A percentile compares a stretch with the other conserved stretches of the same genome.
Conservation (phyloP, 169 alveolate genomes). For the Miamiensis avidus region DNA sequence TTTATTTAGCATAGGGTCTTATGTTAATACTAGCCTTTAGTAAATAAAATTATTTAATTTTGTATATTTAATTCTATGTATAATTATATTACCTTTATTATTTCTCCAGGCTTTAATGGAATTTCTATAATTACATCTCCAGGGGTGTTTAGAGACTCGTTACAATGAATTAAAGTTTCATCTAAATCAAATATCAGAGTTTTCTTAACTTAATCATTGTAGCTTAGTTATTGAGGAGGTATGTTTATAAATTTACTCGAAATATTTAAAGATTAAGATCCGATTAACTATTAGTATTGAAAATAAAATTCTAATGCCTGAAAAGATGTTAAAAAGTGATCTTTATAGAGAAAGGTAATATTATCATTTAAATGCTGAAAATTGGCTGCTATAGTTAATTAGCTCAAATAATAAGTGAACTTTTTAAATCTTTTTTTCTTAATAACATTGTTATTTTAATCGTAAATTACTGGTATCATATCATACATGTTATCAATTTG, state of each 20-base stretch:
- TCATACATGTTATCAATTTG: not conserved
- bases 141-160: conserved; percentile 43
- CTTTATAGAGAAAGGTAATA: not conserved
- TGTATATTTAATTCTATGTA: no score
- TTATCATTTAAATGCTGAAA: not conserved
- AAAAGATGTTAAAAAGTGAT: not conserved
- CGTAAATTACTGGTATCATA: not conserved
- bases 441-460: not conserved
- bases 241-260: not conserved
- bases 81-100: no score
- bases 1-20: conserved; percentile 79
- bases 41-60: no score
- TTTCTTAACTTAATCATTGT: conserved; percentile 15
- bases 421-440: no score
- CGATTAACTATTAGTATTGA: not conserved
- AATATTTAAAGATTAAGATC: not conserved
- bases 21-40: conserved; percentile 76
- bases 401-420: not conserved
- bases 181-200: conserved; percentile 75
- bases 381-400: not conserved
- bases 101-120: conserved; percentile 5
- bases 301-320: no score
- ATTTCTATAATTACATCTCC: conserved; percentile 26
- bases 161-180: conserved; percentile 76
- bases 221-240: not conserved